Evolutionary conservation across 495 filamentous ascomycete genomes (phyloP).

Genomic region (Penicillium mononematosum): DNA sequence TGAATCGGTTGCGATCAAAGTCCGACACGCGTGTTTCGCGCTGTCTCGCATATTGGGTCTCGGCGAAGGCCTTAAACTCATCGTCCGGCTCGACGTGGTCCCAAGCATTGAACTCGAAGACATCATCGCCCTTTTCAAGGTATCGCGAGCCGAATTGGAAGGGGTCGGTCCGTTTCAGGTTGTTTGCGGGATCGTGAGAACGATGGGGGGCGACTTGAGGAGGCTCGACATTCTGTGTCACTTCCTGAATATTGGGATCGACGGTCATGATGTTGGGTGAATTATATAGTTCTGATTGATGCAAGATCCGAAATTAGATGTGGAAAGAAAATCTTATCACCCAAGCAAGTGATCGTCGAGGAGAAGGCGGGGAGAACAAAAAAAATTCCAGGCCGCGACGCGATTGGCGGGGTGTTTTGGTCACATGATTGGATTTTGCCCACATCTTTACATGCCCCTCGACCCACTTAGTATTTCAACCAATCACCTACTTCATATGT

Average conservation of each 20-base stretch:
- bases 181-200: constrained; percentile 53
- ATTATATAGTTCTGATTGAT: not conserved
- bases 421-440: constrained; percentile 2
- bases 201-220: constrained; percentile 45
- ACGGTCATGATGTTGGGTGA: constrained; percentile 24
- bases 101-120: constrained; percentile 97
- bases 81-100: constrained; percentile 90
- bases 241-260: constrained; percentile 18
- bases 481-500: not conserved
- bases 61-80: constrained; percentile 75
- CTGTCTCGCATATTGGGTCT: constrained; percentile 78
- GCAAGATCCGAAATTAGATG: not conserved
- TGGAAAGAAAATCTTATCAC: constrained; percentile 5
- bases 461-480: not conserved
- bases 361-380: constrained; percentile 16
- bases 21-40: constrained; percentile 78
- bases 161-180: constrained; percentile 79
- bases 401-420: constrained; percentile 4
- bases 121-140: constrained; percentile 76
- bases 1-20: constrained; percentile 85
- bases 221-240: constrained; percentile 49
- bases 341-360: not conserved
- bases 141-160: constrained; percentile 93
- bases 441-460: not conserved
- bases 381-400: constrained; percentile 6